phyloP scores from a whole-genome alignment of 148 eudicot species.

The Vaccinium vitisidaea region DNA sequence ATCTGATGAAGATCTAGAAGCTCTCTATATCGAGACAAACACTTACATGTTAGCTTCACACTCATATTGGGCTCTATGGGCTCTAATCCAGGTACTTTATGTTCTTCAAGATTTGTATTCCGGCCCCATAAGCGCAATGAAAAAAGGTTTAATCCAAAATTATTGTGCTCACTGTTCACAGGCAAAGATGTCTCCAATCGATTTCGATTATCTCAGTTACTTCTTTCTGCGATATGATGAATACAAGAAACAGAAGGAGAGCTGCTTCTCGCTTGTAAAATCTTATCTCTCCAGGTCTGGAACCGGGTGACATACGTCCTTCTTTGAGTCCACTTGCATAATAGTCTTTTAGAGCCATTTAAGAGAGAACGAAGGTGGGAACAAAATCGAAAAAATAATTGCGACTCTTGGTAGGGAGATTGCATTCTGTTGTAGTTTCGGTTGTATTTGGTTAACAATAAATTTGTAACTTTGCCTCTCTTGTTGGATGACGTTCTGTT shows the following conservation, averaged over 20 bases:
- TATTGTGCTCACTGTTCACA: constrained; percentile 27
- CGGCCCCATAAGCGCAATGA: background rate
- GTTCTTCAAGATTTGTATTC: constrained; percentile 11
- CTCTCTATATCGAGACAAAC: constrained; percentile 78
- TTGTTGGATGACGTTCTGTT: constrained; percentile 13
- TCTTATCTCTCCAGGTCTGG: constrained; percentile 34
- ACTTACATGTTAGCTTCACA: constrained; percentile 88
- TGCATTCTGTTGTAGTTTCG: constrained; percentile 18
- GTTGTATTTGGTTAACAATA: background rate
- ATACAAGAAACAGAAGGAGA: constrained; percentile 74
- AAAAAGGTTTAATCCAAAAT: background rate
- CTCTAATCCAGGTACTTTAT: constrained; percentile 77
- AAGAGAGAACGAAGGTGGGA: background rate
- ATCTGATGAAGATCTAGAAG: constrained; percentile 59
- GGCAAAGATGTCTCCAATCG: constrained; percentile 94
- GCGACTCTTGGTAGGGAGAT: background rate
- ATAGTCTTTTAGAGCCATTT: constrained; percentile 6
- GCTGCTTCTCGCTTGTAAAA: constrained; percentile 46
- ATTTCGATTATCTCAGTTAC: constrained; percentile 81
- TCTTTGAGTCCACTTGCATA: background rate
- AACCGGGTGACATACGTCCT: constrained; percentile 5
- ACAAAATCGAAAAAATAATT: background rate
- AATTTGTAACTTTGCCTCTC: background rate
- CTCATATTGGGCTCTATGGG: constrained; percentile 93
- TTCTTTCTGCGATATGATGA: constrained; percentile 79